Base-by-base conservation (phyloP, 441 rosid species). In the Brassica balearica region DNA sequence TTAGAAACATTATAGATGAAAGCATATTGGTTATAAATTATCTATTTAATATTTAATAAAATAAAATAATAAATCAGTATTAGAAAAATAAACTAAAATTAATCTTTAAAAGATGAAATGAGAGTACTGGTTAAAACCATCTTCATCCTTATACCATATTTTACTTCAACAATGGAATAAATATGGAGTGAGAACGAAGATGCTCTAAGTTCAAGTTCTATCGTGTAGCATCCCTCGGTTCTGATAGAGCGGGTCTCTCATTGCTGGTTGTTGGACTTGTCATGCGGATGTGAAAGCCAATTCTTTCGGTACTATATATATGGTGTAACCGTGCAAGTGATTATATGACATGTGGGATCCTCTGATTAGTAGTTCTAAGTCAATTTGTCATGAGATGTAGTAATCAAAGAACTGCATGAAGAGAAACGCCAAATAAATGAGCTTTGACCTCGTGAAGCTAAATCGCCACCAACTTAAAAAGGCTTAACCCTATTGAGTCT, bases 371-470 rank as follows among this genome's bases (percentile, higher is more conserved):
- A 53, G 59, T 2, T 53, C 22, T 5, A 53, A 53, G 17, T 15
- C 17, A 15, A 15, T 15, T 53, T 53, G n/a, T 6, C 20, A 15
- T 53, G 59, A n/a, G n/a, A n/a, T 15, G 17, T 15, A 15, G 17
- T 46, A 48, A 53, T 2, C 66, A 64, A 77, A 70, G 66, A 64
- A 29, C 3, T 62, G 53, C 56, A 69, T 48, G 6, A n/a, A 62
- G 32, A 51, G 6, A 69, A 56, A 55, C 34, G 46, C 46, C 25
- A 19, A 65, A 6, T 77, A 56, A 58, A 65, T 77, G 63, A 65
- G 15, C 56, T 19, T 58, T 69, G 34, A 64, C 60, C 73, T 72
- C 77, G 81, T 66, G 64, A 72, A 71, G 68, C 72, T 66, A 46
- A 77, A 71, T 77, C 62, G 67, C 22, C 67, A 77, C 51, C 9